Evolutionary conservation across 1,139 yeast genomes (phyloP).

Genomic region (Pichia sp.): DNA sequence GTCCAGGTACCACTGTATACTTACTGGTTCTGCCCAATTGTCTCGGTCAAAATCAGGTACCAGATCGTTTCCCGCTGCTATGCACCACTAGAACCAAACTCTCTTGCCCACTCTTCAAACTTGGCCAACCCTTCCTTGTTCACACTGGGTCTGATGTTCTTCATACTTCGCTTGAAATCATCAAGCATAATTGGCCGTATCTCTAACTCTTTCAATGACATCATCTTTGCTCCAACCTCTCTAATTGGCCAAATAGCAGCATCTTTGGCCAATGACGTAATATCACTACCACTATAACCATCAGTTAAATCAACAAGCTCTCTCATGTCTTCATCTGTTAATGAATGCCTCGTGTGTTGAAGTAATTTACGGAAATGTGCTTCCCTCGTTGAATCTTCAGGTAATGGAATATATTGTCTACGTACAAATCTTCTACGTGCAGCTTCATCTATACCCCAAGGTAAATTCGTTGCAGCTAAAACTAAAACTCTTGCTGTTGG

Average conservation of each 20-base stretch:
- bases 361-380: conserved; percentile 67
- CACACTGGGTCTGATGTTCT: conserved; percentile 87
- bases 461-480: conserved; percentile 91
- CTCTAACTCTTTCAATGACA: conserved; percentile 78
- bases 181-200: conserved; percentile 71
- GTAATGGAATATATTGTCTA: conserved; percentile 89
- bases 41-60: too few relatives aligned
- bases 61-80: too few relatives aligned
- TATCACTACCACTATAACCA: conserved; percentile 85
- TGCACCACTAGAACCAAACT: conserved; percentile 90
- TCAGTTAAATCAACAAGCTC: conserved; percentile 41
- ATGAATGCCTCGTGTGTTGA: conserved; percentile 66
- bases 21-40: too few relatives aligned
- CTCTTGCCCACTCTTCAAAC: conserved; percentile 84
- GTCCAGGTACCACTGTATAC: too few relatives aligned
- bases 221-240: conserved; percentile 78
- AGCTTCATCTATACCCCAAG: conserved; percentile 98
- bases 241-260: conserved; percentile 98
- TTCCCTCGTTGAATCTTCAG: conserved; percentile 75
- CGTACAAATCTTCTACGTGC: conserved; percentile 92
- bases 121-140: conserved; percentile 71
- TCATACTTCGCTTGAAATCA: conserved; percentile 74
- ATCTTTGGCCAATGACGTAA: conserved; percentile 92
- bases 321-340: conserved; percentile 56
- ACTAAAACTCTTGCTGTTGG: conserved; percentile 69